Percentiles rank a stretch among this genome's conserved stretches.
Conservation (phyloP, 257 asterid genomes). For the Cynanchum wilfordii region DNA sequence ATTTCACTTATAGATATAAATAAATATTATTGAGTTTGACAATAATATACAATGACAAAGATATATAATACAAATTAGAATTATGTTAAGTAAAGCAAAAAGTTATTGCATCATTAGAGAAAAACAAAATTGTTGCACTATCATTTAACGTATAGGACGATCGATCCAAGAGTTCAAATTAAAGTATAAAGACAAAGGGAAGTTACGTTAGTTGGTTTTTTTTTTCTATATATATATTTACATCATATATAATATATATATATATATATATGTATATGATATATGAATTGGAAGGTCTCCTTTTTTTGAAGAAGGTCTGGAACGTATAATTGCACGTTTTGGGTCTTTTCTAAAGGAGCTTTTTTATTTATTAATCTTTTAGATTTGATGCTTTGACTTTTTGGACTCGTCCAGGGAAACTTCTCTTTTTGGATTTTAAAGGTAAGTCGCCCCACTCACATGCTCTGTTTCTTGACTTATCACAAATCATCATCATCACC, state of each 20-base stretch:
- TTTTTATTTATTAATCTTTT: slow-evolving; percentile 37
- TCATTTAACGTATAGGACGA: background rate
- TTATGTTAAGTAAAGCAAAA: too few relatives aligned
- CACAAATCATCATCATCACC: slow-evolving; percentile 16
- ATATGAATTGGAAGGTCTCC: slow-evolving; percentile 10
- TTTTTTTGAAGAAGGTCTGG: background rate
- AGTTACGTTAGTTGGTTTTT: background rate
- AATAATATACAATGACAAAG: too few relatives aligned
- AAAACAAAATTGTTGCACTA: background rate
- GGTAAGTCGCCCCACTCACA: slow-evolving; percentile 77
- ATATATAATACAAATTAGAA: too few relatives aligned
- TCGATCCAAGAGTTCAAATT: background rate
- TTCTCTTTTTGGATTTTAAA: slow-evolving; percentile 87
- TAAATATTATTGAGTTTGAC: too few relatives aligned
- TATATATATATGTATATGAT: background rate
- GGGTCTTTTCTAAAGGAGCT: slow-evolving; percentile 53
- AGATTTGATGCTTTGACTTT: slow-evolving; percentile 73
- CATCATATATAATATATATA: background rate
- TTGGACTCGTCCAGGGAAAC: slow-evolving; percentile 57
- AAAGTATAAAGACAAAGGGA: background rate
- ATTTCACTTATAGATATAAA: too few relatives aligned
- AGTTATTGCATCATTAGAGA: background rate
- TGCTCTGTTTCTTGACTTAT: slow-evolving; percentile 62
- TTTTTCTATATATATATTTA: background rate
- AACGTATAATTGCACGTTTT: slow-evolving; percentile 66